phyloP scores from a whole-genome alignment of 345 rosid species.

The Dovyalis caffra region DNA sequence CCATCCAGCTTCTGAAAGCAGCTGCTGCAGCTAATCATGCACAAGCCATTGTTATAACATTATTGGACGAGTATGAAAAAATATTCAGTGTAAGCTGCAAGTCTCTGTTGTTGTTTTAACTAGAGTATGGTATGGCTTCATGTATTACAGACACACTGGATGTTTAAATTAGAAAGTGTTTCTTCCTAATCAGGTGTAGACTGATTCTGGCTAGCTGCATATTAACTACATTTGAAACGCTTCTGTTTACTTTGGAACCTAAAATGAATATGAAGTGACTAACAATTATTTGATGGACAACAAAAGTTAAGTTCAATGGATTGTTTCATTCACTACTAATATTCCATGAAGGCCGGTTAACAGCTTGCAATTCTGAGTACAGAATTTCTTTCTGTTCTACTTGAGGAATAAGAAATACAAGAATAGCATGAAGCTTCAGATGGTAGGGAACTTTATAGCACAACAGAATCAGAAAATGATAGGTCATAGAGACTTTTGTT shows the following conservation, averaged over 20 bases:
- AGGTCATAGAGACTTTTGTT: background rate
- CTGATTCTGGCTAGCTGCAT: background rate
- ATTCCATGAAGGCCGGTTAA: background rate
- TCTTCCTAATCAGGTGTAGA: background rate
- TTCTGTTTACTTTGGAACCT: background rate
- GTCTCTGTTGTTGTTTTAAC: constrained; percentile 6
- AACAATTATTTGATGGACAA: background rate
- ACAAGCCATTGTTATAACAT: constrained; percentile 89
- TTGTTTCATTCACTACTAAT: background rate
- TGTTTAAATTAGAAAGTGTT: background rate
- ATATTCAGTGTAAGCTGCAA: constrained; percentile 77
- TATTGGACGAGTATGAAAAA: constrained; percentile 78
- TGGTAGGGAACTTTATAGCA: background rate
- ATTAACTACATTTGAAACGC: background rate
- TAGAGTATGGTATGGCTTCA: constrained; percentile 7
- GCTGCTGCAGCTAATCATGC: constrained; percentile 99
- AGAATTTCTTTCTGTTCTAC: background rate
- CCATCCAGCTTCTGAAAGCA: constrained; percentile 91
- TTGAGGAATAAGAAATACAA: background rate
- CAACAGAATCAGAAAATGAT: background rate
- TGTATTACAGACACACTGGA: background rate
- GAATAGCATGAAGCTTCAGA: background rate
- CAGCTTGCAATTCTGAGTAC: background rate
- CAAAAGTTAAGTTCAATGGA: background rate
- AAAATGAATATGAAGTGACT: background rate